phyloP scores from a whole-genome alignment of 2,329 filamentous ascomycete species.

The Fusarium metavorans region DNA sequence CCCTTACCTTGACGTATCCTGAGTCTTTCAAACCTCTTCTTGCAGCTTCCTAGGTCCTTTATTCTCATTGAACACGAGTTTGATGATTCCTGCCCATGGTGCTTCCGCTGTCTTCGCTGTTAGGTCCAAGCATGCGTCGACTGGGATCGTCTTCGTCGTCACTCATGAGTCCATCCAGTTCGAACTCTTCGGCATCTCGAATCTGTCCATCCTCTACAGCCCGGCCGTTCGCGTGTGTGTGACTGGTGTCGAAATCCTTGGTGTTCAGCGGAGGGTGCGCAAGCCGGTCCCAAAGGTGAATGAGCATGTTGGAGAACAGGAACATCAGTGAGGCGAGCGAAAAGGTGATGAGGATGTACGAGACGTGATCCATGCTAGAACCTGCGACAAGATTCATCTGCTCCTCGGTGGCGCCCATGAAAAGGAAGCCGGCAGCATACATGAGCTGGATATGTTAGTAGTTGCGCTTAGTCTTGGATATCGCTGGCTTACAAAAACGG shows the following conservation, averaged over 20 bases:
- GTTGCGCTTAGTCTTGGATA: not conserved
- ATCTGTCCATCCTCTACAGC: conserved; percentile 67
- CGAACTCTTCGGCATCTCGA: conserved; percentile 90
- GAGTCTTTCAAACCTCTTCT: not conserved
- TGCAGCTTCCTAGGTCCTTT: not conserved
- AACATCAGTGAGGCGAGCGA: conserved; percentile 92
- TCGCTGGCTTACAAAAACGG: conserved; percentile 64
- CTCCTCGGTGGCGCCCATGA: conserved; percentile 97
- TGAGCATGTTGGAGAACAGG: conserved; percentile 88
- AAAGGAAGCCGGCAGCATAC: conserved; percentile 92
- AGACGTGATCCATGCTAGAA: conserved; percentile 85
- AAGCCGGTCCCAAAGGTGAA: conserved; percentile 82
- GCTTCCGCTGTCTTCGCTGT: conserved; percentile 42
- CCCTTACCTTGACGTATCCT: not conserved
- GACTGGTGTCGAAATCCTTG: conserved; percentile 55
- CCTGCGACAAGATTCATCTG: conserved; percentile 85
- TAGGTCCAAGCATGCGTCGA: conserved; percentile 48
- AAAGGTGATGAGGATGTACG: conserved; percentile 92
- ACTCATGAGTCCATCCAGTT: conserved; percentile 89
- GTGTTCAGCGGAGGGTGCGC: conserved; percentile 51
- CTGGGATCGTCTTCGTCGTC: conserved; percentile 81
- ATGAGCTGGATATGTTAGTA: conserved; percentile 71
- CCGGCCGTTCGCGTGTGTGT: conserved; percentile 48
- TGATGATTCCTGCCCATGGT: conserved; percentile 51
- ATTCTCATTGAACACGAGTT: conserved; percentile 3